These are phyloP conservation scores for Monosporascus sp. DNA, from an alignment of 2,329 filamentous ascomycete genomes.

Conservation along the genomic window DNA sequence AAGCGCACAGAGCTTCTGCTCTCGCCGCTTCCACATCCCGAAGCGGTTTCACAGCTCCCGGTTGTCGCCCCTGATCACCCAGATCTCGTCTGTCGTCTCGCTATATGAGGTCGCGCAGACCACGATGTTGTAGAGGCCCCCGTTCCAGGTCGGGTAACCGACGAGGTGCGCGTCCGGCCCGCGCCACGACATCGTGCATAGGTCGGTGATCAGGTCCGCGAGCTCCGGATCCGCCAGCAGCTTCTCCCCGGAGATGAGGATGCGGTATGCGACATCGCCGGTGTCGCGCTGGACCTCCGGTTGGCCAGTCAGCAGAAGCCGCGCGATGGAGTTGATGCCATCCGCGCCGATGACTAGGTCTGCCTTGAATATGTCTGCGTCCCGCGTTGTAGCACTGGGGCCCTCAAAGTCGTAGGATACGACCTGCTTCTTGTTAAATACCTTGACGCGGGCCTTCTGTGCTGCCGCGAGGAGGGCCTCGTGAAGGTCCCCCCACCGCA, in stretches of 20 bases:
- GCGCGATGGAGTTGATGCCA: slow-evolving; percentile 19
- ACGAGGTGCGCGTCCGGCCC: slow-evolving; percentile 28
- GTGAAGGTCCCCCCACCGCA: slow-evolving; percentile 22
- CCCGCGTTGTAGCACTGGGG: slow-evolving; percentile 13
- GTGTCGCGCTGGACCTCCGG: slow-evolving; percentile 21
- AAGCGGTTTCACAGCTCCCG: slow-evolving; percentile 31
- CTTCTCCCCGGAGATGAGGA: slow-evolving; percentile 23
- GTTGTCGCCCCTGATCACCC: slow-evolving; percentile 22
- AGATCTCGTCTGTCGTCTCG: not conserved
- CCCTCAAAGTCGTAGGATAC: slow-evolving; percentile 16
- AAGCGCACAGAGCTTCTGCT: slow-evolving; percentile 28
- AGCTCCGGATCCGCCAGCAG: slow-evolving; percentile 21
- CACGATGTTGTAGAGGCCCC: slow-evolving; percentile 29
- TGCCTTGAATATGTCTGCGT: slow-evolving; percentile 12
- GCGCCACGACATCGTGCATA: slow-evolving; percentile 27
- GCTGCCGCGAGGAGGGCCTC: slow-evolving; percentile 23
- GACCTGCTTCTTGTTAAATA: slow-evolving; percentile 20
- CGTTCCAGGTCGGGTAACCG: slow-evolving; percentile 26
- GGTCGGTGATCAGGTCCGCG: slow-evolving; percentile 19
- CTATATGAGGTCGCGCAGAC: slow-evolving; percentile 17
- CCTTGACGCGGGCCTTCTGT: slow-evolving; percentile 16
- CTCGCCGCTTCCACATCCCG: slow-evolving; percentile 28
- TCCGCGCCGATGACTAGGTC: slow-evolving; percentile 19
- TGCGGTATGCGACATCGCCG: slow-evolving; percentile 31
- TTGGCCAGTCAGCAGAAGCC: slow-evolving; percentile 19